Evolutionary conservation across 1,284 basidiomycete genomes (phyloP).

Genomic region (Xerocomus nothofagi): DNA sequence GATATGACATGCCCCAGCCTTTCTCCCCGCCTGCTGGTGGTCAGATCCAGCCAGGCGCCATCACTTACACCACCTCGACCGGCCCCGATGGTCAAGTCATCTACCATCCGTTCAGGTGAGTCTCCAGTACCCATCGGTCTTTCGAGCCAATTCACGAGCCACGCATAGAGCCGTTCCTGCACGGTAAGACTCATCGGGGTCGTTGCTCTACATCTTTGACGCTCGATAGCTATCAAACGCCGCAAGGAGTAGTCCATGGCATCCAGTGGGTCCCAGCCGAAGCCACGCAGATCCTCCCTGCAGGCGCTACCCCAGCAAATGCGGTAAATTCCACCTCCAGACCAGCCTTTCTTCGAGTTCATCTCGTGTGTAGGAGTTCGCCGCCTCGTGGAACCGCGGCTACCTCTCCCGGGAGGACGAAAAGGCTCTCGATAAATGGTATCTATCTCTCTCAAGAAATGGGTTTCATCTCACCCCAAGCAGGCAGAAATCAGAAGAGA

Average conservation of each 20-base stretch:
- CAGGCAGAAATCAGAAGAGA: constrained; percentile 61
- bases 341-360: not conserved
- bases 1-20: constrained; percentile 30
- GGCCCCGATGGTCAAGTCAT: constrained; percentile 56
- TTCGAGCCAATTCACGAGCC: constrained; percentile 19
- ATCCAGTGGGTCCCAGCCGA: constrained; percentile 78
- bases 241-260: constrained; percentile 62
- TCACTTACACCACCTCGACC: constrained; percentile 66
- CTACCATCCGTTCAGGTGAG: constrained; percentile 73
- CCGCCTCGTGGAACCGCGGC: constrained; percentile 53
- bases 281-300: constrained; percentile 56
- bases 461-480: constrained; percentile 7
- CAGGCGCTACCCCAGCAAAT: constrained; percentile 58
- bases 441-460: constrained; percentile 16
- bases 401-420: constrained; percentile 43
- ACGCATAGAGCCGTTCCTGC: constrained; percentile 61
- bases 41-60: constrained; percentile 54
- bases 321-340: constrained; percentile 39
- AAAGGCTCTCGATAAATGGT: constrained; percentile 52
- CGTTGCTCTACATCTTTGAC: constrained; percentile 19
- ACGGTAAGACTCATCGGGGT: constrained; percentile 44
- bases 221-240: constrained; percentile 62
- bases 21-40: constrained; percentile 33
- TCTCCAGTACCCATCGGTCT: constrained; percentile 7
- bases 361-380: constrained; percentile 48